Evolutionary conservation across 441 rosid species (phyloP), one percentile per base, ranked within the genome.

Genomic region (Croton setiger): DNA sequence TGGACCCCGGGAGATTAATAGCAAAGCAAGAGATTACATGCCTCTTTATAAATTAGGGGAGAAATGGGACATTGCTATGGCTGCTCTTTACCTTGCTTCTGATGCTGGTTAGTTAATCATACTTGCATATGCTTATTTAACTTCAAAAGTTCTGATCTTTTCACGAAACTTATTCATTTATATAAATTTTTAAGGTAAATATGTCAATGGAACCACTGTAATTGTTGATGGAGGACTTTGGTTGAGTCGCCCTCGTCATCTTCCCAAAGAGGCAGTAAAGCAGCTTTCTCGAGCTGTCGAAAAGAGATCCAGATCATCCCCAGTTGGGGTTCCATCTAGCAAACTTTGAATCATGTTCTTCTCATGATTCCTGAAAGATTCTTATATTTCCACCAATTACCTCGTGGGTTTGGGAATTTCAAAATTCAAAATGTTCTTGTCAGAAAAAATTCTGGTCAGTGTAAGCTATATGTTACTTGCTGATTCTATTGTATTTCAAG

Each of bases 11-110:
- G 97, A 91, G 84, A 86, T 93, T 45, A 74, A 64, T 57, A 82
- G 39, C 81, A 78, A 70, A 75, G 72, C 79, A 45, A 68, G 67
- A 72, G 84, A 85, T 5, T 60, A 44, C 35, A 79, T 70, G 84
- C 93, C 95, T 41, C 78, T 86, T 47, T 89, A 63, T 76, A 87
- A 86, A 79, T 60, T 88, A 2, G 98, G 98, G 37, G 89, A 91
- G 75, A 93, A 85, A 81, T 89, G 97, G 97, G 98, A 93, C 79
- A 85, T 93, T 73, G 97, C 96, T 14, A 93, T 93, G 97, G 94
- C 98, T 52, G 93, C 97, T 43, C 72, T 93, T 33, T 93, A 87
- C 83, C 89, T 93, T 45, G 68, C 81, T 72, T 91, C 87, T 37
- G 87, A 85, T 80, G 86, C 95, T 20, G 98, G 98, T 90, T 71